Evolutionary conservation across 495 filamentous ascomycete species (phyloP), one percentile per base, ranked within the genome.

Genomic region (Neurospora sublineolata): DNA sequence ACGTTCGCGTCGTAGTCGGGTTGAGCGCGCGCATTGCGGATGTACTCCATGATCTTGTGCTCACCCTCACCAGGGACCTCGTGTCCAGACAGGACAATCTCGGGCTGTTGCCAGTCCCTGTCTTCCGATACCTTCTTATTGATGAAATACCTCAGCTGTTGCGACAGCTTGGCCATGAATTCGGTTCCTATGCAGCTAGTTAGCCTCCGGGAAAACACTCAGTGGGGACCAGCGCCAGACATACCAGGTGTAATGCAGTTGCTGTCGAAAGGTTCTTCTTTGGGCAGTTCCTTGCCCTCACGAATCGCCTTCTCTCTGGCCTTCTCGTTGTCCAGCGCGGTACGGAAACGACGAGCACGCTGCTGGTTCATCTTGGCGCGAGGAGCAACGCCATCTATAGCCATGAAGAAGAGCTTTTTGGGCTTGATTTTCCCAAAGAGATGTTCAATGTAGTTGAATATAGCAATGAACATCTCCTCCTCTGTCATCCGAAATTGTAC

Each of bases 1-100:
- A 95, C 87, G 78, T 99, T 98, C n/a, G 94, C 89, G 77, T 96
- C 89, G 78, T 99, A 99, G 72, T 91, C 87, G 4, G 92, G 91
- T 78, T 99, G 96, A 58, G 94, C 92, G 84, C 98, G 98, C 39
- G 95, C 90, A 77, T 94, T 90, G 72, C 96, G 91, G 79, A 99
- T 99, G 79, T 98, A 98, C 80, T 99, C 96, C 96, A 98, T 99
- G 80, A 99, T 97, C 84, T 99, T 99, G 84, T 99, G 95, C 82
- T 99, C 96, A 70, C 96, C 96, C 81, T 99, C 96, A 70, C 96
- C 96, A 0, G 96, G 96, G n/a, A 97, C 94, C 84, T 99, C 96
- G 80, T 98, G 96, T 37, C 96, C 96, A 7, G 96, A 99, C 58
- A 99, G 86, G 30, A 99, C 92, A 75, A 99, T 91, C 72, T 99